Evolutionary conservation across 2,329 filamentous ascomycete genomes (phyloP).

Genomic region (Paecilomyces niveus): DNA sequence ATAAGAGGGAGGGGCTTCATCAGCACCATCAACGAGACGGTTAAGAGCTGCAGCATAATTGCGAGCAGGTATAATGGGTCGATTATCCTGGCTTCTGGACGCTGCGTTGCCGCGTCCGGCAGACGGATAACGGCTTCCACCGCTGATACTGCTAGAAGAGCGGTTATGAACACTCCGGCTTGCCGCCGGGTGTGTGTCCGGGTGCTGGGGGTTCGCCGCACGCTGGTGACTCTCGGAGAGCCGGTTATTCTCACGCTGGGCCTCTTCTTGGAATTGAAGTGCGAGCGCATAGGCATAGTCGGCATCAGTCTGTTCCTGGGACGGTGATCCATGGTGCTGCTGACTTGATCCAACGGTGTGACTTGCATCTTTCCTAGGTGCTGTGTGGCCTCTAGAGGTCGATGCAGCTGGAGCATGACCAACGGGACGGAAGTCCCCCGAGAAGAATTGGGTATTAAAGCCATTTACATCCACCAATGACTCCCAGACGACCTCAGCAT

Average conservation of each 20-base stretch:
- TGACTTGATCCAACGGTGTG: conserved; percentile 6
- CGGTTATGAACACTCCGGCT: conserved; percentile 5
- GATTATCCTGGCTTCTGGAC: conserved; percentile 3
- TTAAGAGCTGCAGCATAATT: conserved; percentile 8
- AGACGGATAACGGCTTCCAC: conserved; percentile 7
- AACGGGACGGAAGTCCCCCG: conserved; percentile 84
- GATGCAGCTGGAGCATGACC: conserved; percentile 45
- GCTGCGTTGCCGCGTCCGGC: conserved; percentile 16
- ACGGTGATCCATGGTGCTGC: conserved; percentile 10
- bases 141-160: conserved; percentile 14
- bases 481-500: conserved; percentile 95
- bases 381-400: conserved; percentile 20
- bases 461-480: conserved; percentile 83
- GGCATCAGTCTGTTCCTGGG: conserved; percentile 60
- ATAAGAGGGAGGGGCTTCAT: conserved; percentile 56
- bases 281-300: conserved; percentile 84
- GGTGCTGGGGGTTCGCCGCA: conserved; percentile 13
- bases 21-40: conserved; percentile 30
- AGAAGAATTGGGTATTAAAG: conserved; percentile 72
- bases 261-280: conserved; percentile 89
- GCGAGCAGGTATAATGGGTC: conserved; percentile 1
- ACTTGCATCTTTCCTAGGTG: conserved; percentile 16
- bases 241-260: conserved; percentile 54
- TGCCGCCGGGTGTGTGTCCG: conserved; percentile 10
- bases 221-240: conserved; percentile 33